These are phyloP conservation scores for Lagenaria siceraria DNA, from an alignment of 306 rosid species.

Conservation along the genomic window DNA sequence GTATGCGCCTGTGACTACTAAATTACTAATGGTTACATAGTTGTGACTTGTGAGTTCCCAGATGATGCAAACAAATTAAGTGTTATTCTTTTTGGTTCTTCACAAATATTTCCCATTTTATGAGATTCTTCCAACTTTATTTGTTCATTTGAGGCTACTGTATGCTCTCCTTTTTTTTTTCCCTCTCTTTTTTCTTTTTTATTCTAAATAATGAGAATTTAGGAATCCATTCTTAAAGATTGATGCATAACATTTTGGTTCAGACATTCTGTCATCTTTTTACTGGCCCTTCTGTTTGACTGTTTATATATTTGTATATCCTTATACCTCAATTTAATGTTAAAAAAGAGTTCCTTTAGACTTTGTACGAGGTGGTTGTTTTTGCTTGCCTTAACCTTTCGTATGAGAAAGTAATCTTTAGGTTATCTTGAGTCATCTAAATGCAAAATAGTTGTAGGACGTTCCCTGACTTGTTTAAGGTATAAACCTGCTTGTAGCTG, in stretches of 20 bases:
- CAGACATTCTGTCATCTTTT: neutral
- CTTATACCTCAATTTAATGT: neutral
- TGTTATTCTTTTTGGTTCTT: slow-evolving; percentile 5
- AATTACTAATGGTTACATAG: neutral
- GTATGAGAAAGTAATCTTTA: neutral
- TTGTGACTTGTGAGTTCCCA: slow-evolving; percentile 10
- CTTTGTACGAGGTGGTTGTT: neutral
- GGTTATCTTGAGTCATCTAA: neutral
- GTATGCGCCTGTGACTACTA: slow-evolving; percentile 26
- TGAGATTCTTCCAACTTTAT: neutral
- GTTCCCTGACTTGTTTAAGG: neutral
- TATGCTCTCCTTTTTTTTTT: neutral
- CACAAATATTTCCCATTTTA: slow-evolving; percentile 1
- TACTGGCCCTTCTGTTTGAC: neutral
- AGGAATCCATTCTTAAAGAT: neutral
- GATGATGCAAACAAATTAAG: neutral
- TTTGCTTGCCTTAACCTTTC: neutral
- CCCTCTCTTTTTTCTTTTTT: too few species aligned
- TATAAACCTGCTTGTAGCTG: slow-evolving; percentile 37
- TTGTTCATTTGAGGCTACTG: neutral
- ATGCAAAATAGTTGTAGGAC: neutral
- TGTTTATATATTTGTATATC: neutral
- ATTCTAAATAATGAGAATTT: too few species aligned
- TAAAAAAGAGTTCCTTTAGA: neutral
- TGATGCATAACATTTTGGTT: neutral